phyloP scores from a whole-genome alignment of 1,139 yeast species.

The Candida glucosophila region DNA sequence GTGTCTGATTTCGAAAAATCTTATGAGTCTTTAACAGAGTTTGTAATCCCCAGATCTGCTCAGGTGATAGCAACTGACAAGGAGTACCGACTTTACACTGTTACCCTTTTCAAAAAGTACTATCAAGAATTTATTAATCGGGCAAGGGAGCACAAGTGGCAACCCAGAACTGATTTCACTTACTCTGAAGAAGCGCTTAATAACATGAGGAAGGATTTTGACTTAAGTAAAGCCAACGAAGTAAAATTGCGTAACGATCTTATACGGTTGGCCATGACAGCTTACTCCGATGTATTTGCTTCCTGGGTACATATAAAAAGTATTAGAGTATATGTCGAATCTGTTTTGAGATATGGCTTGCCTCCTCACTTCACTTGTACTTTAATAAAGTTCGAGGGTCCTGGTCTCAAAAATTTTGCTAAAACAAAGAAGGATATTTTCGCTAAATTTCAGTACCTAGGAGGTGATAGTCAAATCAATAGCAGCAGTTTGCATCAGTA shows the following conservation, averaged over 20 bases:
- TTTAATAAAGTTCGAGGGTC: constrained; percentile 36
- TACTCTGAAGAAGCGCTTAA: constrained; percentile 74
- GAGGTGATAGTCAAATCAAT: constrained; percentile 79
- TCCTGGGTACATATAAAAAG: constrained; percentile 85
- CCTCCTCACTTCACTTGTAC: constrained; percentile 84
- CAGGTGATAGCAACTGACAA: constrained; percentile 57
- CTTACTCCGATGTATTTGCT: constrained; percentile 75
- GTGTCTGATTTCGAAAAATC: constrained; percentile 50
- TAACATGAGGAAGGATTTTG: constrained; percentile 69
- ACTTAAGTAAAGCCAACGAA: constrained; percentile 67
- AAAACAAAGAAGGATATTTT: constrained; percentile 63
- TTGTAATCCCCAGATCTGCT: constrained; percentile 92
- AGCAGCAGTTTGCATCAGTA: constrained; percentile 68
- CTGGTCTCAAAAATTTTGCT: constrained; percentile 33
- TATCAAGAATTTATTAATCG: constrained; percentile 59
- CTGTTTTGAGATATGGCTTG: constrained; percentile 86
- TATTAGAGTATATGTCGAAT: constrained; percentile 47
- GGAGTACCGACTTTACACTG: constrained; percentile 67
- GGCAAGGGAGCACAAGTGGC: constrained; percentile 81
- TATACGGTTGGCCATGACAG: constrained; percentile 74
- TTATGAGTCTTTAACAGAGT: constrained; percentile 70
- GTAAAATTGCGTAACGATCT: constrained; percentile 69
- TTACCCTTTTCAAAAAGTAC: constrained; percentile 78
- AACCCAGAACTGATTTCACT: constrained; percentile 80
- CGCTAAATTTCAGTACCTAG: constrained; percentile 75